Base-by-base conservation (phyloP, 2,329 filamentous ascomycete genomes). In the Setomelanomma holmii region DNA sequence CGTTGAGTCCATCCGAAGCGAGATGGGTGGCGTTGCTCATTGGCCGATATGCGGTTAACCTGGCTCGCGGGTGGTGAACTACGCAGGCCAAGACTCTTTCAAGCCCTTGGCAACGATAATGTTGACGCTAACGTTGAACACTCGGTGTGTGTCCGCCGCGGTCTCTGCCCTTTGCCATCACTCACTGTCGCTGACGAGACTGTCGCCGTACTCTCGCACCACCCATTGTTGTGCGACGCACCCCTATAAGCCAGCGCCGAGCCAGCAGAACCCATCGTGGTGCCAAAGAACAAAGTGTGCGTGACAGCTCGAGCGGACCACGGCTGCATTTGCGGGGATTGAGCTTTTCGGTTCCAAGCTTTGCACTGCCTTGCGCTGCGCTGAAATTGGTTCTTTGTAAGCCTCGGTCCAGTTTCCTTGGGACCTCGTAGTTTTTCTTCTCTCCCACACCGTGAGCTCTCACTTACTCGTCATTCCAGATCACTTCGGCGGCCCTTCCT, bases 161-260 rank as follows among this genome's bases (percentile, higher is more conserved):
- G 4, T 22, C 36, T 40, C 36, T 22, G 19, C 19, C 35, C 12
- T 47, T 35, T 40, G 45, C 45, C 46, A 35, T 16, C 39, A 21
- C 14, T 27, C 24, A n/a, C 45, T 10, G 23, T 34, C 24, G 20
- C 35, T 24, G 27, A 14, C 23, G 45, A 20, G 17, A 21, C 16
- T 40, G 7, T 23, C 41, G 36, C 27, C 22, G 23, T 33, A 40
- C 10, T 16, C 4, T 35, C 20, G 52, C 45, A 40, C 22, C 40
- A 49, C 39, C 45, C 55, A 56, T 58, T 51, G 51, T 51, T 48
- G 48, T 41, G 49, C 63, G 56, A 60, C 63, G 63, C 60, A 55
- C n/a, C 36, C 44, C 24, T 11, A 38, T 19, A 17, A 22, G 14
- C 16, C 16, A 14, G 22, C 16, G 20, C 33, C 38, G 33, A 2